These are phyloP conservation scores for Kodamaea leandrae DNA, from an alignment of 805 yeast genomes.

Conservation along the genomic window DNA sequence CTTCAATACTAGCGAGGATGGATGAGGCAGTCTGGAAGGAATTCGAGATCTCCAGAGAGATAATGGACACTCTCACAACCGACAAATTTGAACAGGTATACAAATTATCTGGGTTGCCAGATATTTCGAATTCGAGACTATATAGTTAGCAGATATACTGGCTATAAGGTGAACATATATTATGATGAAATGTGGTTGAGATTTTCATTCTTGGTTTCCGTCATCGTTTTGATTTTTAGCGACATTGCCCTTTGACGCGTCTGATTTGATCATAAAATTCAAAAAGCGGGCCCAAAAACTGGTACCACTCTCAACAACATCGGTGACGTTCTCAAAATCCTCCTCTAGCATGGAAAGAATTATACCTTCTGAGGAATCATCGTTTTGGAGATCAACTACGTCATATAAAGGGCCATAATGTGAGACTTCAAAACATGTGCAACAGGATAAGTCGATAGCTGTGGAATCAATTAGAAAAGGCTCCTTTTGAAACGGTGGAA, in stretches of 20 bases:
- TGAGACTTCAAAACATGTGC: not conserved
- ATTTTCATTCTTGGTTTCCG: no score
- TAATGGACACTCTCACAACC: constrained; percentile 8
- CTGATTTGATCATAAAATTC: not conserved
- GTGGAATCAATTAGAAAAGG: constrained; percentile 12
- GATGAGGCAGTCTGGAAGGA: constrained; percentile 18
- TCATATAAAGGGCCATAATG: constrained; percentile 1
- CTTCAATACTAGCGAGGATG: constrained; percentile 17
- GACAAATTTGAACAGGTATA: constrained; percentile 5
- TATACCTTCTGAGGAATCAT: not conserved
- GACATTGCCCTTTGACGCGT: no score
- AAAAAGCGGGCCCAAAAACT: not conserved
- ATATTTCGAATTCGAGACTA: not conserved
- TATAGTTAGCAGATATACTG: no score
- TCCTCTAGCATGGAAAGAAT: not conserved
- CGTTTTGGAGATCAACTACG: not conserved
- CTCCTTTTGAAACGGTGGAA: constrained; percentile 13
- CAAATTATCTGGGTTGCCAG: constrained; percentile 9
- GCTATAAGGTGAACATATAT: no score
- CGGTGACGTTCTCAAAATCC: not conserved
- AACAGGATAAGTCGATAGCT: not conserved
- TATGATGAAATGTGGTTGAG: not conserved
- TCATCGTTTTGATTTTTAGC: not conserved
- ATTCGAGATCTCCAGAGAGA: constrained; percentile 23
- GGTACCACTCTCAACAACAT: no score